Evolutionary conservation across 768 basidiomycete species (phyloP).

Genomic region (Russula sp.): DNA sequence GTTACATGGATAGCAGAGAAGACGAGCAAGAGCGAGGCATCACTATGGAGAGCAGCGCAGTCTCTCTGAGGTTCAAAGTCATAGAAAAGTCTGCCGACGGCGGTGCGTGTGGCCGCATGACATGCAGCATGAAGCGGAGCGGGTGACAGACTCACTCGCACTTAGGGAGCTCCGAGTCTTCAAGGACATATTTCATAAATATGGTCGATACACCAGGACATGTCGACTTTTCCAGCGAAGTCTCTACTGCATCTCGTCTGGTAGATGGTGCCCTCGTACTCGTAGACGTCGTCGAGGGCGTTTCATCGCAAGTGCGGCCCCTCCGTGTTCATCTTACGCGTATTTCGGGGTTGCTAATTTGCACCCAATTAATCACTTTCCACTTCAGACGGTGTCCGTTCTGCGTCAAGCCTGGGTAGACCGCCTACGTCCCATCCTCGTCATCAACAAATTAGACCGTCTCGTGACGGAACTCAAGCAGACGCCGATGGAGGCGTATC

Average conservation of each 20-base stretch:
- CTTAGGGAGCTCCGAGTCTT: slow-evolving; percentile 46
- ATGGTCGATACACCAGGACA: slow-evolving; percentile 99
- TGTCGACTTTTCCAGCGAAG: slow-evolving; percentile 97
- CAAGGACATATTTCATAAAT: slow-evolving; percentile 80
- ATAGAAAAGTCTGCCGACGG: slow-evolving; percentile 52
- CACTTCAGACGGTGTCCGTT: slow-evolving; percentile 82
- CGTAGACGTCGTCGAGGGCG: slow-evolving; percentile 96
- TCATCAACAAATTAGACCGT: slow-evolving; percentile 96
- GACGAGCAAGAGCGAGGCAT: slow-evolving; percentile 98
- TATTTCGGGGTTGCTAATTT: background rate
- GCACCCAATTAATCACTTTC: background rate
- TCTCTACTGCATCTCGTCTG: slow-evolving; percentile 88
- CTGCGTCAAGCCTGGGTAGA: slow-evolving; percentile 94
- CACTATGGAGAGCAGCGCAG: slow-evolving; percentile 97
- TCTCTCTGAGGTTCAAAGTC: slow-evolving; percentile 85
- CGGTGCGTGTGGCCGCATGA: slow-evolving; percentile 46
- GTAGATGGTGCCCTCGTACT: slow-evolving; percentile 95
- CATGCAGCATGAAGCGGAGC: slow-evolving; percentile 28
- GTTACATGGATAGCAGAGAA: slow-evolving; percentile 92
- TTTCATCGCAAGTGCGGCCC: slow-evolving; percentile 87
- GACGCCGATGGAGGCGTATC: slow-evolving; percentile 87
- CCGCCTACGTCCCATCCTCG: slow-evolving; percentile 81
- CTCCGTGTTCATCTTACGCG: background rate
- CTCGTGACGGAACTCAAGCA: slow-evolving; percentile 91
- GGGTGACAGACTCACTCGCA: slow-evolving; percentile 37